Evolutionary conservation across 306 rosid species (phyloP).

Genomic region (Trichosanthes truncata): DNA sequence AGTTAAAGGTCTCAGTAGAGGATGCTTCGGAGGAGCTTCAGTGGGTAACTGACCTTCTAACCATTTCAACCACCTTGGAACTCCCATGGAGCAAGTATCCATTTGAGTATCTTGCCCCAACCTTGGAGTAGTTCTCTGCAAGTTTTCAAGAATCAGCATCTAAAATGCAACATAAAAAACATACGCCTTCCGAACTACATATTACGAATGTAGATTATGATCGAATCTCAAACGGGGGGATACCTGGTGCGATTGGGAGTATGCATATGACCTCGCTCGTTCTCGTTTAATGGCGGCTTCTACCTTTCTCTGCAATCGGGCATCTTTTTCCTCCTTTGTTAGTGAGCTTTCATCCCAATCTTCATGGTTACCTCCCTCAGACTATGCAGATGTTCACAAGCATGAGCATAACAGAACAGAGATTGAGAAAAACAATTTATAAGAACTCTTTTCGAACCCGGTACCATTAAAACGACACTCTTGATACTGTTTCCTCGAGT

Average conservation of each 20-base stretch:
- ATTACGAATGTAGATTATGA: background rate
- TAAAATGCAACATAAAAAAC: background rate
- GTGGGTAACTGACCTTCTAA: constrained; percentile 63
- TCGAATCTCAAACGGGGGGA: background rate
- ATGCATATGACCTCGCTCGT: constrained; percentile 90
- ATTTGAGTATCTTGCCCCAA: constrained; percentile 45
- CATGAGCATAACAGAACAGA: background rate
- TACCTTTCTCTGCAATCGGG: constrained; percentile 75
- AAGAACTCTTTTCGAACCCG: background rate
- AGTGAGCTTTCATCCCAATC: constrained; percentile 91
- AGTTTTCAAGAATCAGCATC: constrained; percentile 25
- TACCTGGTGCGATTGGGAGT: constrained; percentile 69
- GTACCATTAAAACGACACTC: background rate
- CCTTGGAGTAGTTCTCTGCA: constrained; percentile 71
- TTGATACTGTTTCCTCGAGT: background rate
- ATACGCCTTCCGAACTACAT: background rate
- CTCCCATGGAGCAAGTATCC: constrained; percentile 48
- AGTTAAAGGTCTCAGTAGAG: constrained; percentile 60
- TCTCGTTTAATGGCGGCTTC: constrained; percentile 93
- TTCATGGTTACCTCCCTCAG: constrained; percentile 63
- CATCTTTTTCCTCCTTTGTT: constrained; percentile 84
- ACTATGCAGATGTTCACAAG: constrained; percentile 24
- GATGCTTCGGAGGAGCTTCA: constrained; percentile 47
- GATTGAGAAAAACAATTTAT: background rate
- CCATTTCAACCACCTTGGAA: constrained; percentile 99